Conservation (phyloP, 108 stramenopile species). For the Seminavis robusta region DNA sequence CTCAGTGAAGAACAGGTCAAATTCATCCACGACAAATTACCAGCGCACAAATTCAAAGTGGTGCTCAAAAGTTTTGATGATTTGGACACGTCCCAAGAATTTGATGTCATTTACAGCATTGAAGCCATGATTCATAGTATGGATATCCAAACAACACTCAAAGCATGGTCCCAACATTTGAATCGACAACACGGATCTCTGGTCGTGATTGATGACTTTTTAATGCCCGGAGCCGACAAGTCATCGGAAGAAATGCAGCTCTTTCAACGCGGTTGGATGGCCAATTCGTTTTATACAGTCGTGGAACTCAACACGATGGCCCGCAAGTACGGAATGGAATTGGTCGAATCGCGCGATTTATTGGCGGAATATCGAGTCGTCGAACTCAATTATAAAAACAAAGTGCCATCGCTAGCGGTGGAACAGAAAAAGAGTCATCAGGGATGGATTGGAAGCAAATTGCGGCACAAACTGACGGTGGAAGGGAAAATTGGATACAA, state of each 20-base stretch:
- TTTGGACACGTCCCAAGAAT: constrained; percentile 11
- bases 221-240: constrained; percentile 14
- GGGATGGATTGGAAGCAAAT: constrained; percentile 54
- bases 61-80: constrained; percentile 40
- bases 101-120: constrained; percentile 47
- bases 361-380: constrained; percentile 33
- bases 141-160: constrained; percentile 23
- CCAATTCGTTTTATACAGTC: constrained; percentile 33
- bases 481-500: constrained; percentile 49
- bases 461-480: constrained; percentile 37
- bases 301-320: constrained; percentile 22
- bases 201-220: constrained; percentile 50
- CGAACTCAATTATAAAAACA: constrained; percentile 42
- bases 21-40: constrained; percentile 32
- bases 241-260: constrained; percentile 23
- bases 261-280: constrained; percentile 48
- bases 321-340: constrained; percentile 14
- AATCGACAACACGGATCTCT: constrained; percentile 34
- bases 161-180: constrained; percentile 36
- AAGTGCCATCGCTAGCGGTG: constrained; percentile 26
- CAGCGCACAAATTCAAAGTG: constrained; percentile 40
- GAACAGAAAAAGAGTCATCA: constrained; percentile 30
- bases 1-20: constrained; percentile 44
- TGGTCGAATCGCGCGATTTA: constrained; percentile 40
- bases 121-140: constrained; percentile 58